Conservation (phyloP, 1,139 yeast genomes). For the Candida pseudoviswanathii region DNA sequence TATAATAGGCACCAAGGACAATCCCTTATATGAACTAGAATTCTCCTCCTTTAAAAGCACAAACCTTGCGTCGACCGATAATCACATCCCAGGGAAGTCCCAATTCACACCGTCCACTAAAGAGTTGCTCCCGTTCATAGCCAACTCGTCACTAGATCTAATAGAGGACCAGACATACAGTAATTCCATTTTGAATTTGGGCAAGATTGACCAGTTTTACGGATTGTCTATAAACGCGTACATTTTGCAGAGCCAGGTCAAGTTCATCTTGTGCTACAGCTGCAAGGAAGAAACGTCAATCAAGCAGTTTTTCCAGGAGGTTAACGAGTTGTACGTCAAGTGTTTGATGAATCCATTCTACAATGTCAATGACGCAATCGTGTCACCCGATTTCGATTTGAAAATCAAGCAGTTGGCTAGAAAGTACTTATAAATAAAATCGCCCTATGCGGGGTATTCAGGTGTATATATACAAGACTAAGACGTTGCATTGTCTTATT, state of each 20-base stretch:
- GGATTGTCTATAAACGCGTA: constrained; percentile 80
- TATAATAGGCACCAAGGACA: constrained; percentile 83
- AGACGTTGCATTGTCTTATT: neutral
- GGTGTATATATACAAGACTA: constrained; percentile 1
- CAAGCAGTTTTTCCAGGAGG: constrained; percentile 79
- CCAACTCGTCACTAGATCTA: constrained; percentile 85
- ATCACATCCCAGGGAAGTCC: constrained; percentile 55
- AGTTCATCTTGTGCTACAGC: constrained; percentile 72
- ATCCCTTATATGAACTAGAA: constrained; percentile 86
- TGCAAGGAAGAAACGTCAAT: constrained; percentile 69
- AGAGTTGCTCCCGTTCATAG: constrained; percentile 84
- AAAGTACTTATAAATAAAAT: constrained; percentile 58
- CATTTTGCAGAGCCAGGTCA: constrained; percentile 85
- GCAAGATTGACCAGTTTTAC: constrained; percentile 83
- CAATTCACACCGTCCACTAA: constrained; percentile 70
- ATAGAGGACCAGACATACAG: constrained; percentile 91
- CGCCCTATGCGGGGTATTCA: neutral
- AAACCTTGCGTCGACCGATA: constrained; percentile 24
- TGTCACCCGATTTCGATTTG: constrained; percentile 74
- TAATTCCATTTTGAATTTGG: constrained; percentile 62
- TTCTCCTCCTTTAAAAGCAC: constrained; percentile 66
- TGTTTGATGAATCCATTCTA: constrained; percentile 87
- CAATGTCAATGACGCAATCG: constrained; percentile 71
- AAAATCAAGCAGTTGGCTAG: constrained; percentile 72
- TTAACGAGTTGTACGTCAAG: constrained; percentile 86